Evolutionary conservation across 768 basidiomycete genomes (phyloP).

Genomic region (Lentinula edodes): DNA sequence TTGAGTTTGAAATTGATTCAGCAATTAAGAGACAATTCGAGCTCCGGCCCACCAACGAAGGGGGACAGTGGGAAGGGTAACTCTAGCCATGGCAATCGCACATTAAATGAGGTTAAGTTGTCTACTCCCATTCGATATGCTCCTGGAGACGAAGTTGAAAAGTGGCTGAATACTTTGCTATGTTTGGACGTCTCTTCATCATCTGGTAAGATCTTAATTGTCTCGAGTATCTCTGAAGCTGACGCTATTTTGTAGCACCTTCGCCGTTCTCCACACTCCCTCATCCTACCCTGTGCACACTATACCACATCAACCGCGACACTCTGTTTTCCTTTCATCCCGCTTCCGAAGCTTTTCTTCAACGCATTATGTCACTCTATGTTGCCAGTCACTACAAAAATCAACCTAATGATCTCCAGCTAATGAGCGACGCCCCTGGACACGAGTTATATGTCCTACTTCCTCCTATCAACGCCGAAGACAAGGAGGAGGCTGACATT

Average conservation of each 20-base stretch:
- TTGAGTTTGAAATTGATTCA: slow-evolving; percentile 97
- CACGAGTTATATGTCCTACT: slow-evolving; percentile 95
- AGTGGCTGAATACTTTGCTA: slow-evolving; percentile 86
- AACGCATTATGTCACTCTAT: slow-evolving; percentile 97
- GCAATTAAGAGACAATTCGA: slow-evolving; percentile 88
- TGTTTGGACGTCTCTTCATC: slow-evolving; percentile 71
- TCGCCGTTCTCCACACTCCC: slow-evolving; percentile 69
- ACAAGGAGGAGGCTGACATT: slow-evolving; percentile 27
- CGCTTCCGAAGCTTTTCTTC: slow-evolving; percentile 94
- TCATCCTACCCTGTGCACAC: slow-evolving; percentile 88
- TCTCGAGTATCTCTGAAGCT: background rate
- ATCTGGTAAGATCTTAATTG: background rate
- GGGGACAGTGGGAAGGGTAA: slow-evolving; percentile 53
- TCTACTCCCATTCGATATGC: slow-evolving; percentile 93
- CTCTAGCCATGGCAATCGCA: slow-evolving; percentile 62
- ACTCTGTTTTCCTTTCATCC: slow-evolving; percentile 97
- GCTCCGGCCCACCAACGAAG: slow-evolving; percentile 31
- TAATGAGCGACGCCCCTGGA: slow-evolving; percentile 94
- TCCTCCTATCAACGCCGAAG: slow-evolving; percentile 86
- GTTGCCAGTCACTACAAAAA: slow-evolving; percentile 99
- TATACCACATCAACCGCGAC: slow-evolving; percentile 94
- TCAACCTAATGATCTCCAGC: slow-evolving; percentile 97
- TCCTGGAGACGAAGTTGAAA: slow-evolving; percentile 82
- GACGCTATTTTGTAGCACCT: slow-evolving; percentile 32
- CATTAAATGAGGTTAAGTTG: slow-evolving; percentile 89